Percentiles rank a stretch among this genome's conserved stretches.
phyloP scores from a whole-genome alignment of 2,329 filamentous ascomycete genomes.

The Polytolypa hystricis region DNA sequence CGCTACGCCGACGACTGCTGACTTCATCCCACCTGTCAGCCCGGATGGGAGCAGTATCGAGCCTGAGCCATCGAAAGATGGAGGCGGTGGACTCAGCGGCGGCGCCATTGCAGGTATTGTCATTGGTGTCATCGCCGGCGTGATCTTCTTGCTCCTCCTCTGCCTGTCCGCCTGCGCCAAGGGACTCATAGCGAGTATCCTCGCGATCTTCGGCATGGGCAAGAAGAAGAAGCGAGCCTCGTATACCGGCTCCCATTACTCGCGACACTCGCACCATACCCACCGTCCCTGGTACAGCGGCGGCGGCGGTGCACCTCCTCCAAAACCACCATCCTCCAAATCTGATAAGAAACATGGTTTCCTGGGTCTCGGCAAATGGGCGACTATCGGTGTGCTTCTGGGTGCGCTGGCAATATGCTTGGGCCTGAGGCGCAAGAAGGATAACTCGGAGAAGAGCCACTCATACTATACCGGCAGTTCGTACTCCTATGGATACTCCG shows the following conservation, averaged over 20 bases:
- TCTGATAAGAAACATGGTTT: conserved; percentile 22
- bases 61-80: conserved; percentile 18
- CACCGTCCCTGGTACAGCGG: conserved; percentile 12
- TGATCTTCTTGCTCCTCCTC: conserved; percentile 34
- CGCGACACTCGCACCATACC: conserved; percentile 19
- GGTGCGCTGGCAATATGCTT: conserved; percentile 35
- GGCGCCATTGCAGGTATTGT: conserved; percentile 43
- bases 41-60: conserved; percentile 31
- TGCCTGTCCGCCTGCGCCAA: conserved; percentile 35
- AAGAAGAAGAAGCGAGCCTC: conserved; percentile 18
- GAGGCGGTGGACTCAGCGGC: conserved; percentile 33
- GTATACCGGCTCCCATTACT: conserved; percentile 20
- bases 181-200: conserved; percentile 28
- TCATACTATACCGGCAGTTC: conserved; percentile 26
- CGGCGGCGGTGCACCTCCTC: conserved; percentile 17
- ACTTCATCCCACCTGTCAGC: conserved; percentile 35
- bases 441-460: conserved; percentile 30
- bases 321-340: conserved; percentile 15
- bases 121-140: conserved; percentile 36
- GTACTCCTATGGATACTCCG: conserved; percentile 29
- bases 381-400: conserved; percentile 31
- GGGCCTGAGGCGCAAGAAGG: conserved; percentile 32
- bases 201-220: conserved; percentile 33
- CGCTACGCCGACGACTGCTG: conserved; percentile 32
- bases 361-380: conserved; percentile 27